Evolutionary conservation across 176 grass and related monocot genomes (phyloP).

Genomic region (Urochloa ruziziensis): DNA sequence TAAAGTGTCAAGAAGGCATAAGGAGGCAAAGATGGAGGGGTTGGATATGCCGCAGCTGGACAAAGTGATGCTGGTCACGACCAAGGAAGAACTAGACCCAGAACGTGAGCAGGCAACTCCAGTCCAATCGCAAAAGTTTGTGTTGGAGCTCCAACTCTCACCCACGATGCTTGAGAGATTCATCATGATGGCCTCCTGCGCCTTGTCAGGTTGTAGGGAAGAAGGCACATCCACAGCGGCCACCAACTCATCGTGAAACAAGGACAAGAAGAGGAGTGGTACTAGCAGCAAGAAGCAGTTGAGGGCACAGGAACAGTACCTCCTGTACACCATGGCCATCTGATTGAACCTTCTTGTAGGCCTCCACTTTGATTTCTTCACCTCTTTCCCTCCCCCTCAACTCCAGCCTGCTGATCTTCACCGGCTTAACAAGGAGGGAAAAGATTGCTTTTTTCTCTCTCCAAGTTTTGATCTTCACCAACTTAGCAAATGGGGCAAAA

Average conservation of each 20-base stretch:
- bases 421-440: background rate
- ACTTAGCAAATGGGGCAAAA: no score
- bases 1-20: conserved; percentile 55
- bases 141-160: background rate
- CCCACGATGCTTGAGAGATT: background rate
- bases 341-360: background rate
- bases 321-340: background rate
- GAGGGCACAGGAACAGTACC: background rate
- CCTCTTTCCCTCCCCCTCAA: background rate
- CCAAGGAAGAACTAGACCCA: background rate
- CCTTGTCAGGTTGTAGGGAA: background rate
- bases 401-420: background rate
- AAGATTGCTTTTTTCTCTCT: no score
- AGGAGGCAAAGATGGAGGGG: conserved; percentile 11
- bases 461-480: no score
- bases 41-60: conserved; percentile 14
- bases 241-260: background rate
- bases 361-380: background rate
- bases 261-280: background rate
- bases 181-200: conserved; percentile 16
- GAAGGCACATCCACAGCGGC: background rate
- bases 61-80: conserved; percentile 31
- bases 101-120: background rate
- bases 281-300: conserved; percentile 13
- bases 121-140: background rate